phyloP scores from a whole-genome alignment of 2,329 filamentous ascomycete species.

The Claviceps cyperi region DNA sequence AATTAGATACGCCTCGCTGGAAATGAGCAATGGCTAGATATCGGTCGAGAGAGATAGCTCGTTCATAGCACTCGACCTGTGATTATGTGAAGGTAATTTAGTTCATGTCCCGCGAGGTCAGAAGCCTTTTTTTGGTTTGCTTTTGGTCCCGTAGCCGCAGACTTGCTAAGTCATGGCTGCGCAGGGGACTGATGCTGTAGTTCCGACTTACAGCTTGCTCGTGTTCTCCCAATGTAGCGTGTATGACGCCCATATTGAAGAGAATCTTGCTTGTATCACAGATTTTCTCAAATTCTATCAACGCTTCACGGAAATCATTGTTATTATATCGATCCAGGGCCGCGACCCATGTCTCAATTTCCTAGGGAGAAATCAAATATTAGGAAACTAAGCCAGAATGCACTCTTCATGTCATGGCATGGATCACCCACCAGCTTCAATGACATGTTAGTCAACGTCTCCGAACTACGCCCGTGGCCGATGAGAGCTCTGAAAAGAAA shows the following conservation, averaged over 20 bases:
- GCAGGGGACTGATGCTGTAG: background rate
- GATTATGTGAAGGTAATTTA: background rate
- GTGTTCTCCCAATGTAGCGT: constrained; percentile 91
- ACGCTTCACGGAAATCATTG: constrained; percentile 86
- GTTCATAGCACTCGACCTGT: constrained; percentile 88
- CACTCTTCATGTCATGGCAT: background rate
- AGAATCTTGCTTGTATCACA: constrained; percentile 94
- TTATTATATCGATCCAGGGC: constrained; percentile 88
- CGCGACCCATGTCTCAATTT: constrained; percentile 97
- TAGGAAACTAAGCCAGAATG: background rate
- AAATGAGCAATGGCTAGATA: constrained; percentile 98
- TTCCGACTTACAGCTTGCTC: constrained; percentile 66
- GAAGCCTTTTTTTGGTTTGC: too few relatives aligned
- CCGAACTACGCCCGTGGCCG: constrained; percentile 1
- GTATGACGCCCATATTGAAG: constrained; percentile 96
- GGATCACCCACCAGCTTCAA: constrained; percentile 40
- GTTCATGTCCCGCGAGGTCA: background rate
- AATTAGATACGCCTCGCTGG: constrained; percentile 96
- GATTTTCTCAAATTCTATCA: constrained; percentile 73
- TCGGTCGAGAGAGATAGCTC: constrained; percentile 77
- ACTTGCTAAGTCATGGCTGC: background rate
- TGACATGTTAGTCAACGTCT: constrained; percentile 28
- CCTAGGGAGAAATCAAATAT: constrained; percentile 34
- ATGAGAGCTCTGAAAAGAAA: background rate
- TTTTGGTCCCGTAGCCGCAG: background rate